Base-by-base conservation (phyloP, 2,329 filamentous ascomycete species). In the Botrytis cinerea region DNA sequence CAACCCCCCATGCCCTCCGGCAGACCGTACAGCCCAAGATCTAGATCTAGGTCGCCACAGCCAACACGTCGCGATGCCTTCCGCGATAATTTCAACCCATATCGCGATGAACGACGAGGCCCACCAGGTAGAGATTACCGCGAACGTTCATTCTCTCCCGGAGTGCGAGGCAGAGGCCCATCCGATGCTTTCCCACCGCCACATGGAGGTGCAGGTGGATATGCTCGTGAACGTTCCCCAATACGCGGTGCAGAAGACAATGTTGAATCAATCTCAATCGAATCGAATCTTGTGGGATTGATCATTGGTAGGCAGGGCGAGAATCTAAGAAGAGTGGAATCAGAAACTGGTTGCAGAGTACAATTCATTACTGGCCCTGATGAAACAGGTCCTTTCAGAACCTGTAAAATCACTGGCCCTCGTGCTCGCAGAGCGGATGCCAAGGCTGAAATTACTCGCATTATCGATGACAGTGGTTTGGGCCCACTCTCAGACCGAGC, bases 241-340 rank as follows among this genome's bases (percentile, higher is more conserved):
- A 81, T 84, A 68, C 84, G 84, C 77, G 80, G 79, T 60, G 82
- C 81, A 70, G 85, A 85, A 64, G 92, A 94, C 77, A 92, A 91
- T 79, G 88, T 89, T 38, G 94, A 97, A 83, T 92, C 91, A 38
- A 94, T 97, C 77, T 89, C 92, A 79, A 94, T 97, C 79, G 94
- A 97, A 81, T 94, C 93, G 35, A 93, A 90, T 78, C 87, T 97
- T 66, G 94, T 97, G 70, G 94, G 94, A 60, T 86, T 97, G 48
- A 97, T 97, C 79, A 97, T 97, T 80, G 94, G 94, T 71, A 90
- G 94, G 74, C 92, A 95, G 80, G 94, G 94, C 77, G 95, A 97
- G 84, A 97, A 97, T 78, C 85, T 97, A 61, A 88, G 93, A 77
- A 91, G 93, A 74, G 93, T 97, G 76, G 95, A 97, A 82, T 86